Evolutionary conservation across 352 stramenopile genomes (phyloP).

Genomic region (Phytophthora sojae): DNA sequence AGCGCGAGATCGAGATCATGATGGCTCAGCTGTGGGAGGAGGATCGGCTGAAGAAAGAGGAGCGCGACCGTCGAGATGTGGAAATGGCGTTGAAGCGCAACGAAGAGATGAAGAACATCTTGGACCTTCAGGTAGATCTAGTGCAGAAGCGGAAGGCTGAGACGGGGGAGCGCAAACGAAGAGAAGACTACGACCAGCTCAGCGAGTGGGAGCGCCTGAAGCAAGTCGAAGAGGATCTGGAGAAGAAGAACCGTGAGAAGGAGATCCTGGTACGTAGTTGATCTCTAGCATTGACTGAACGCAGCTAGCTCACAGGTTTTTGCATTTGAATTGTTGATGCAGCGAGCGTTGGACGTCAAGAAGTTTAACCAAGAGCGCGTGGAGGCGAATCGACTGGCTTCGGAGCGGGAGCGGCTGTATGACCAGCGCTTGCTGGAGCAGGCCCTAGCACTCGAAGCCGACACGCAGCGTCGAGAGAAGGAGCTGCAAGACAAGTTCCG

Average conservation of each 20-base stretch:
- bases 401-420: slow-evolving; percentile 73
- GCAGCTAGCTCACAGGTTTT: no score
- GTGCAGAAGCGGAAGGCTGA: slow-evolving; percentile 57
- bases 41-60: slow-evolving; percentile 80
- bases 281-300: background rate
- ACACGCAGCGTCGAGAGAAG: slow-evolving; percentile 60
- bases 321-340: no score
- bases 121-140: slow-evolving; percentile 80
- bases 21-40: slow-evolving; percentile 82
- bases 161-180: slow-evolving; percentile 45
- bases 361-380: slow-evolving; percentile 76
- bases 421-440: slow-evolving; percentile 67
- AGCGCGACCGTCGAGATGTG: slow-evolving; percentile 62
- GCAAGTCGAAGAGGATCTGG: slow-evolving; percentile 70
- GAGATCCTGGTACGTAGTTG: slow-evolving; percentile 50
- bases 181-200: slow-evolving; percentile 63
- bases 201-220: slow-evolving; percentile 68
- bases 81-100: slow-evolving; percentile 60
- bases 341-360: slow-evolving; percentile 78
- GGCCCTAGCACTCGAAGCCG: slow-evolving; percentile 66
- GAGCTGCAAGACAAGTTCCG: slow-evolving; percentile 74
- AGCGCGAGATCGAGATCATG: slow-evolving; percentile 53
- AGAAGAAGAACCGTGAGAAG: slow-evolving; percentile 55
- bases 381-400: slow-evolving; percentile 47
- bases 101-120: slow-evolving; percentile 76